Evolutionary conservation across 2,329 filamentous ascomycete species (phyloP).

Genomic region (Bipolaris sorokiniana): DNA sequence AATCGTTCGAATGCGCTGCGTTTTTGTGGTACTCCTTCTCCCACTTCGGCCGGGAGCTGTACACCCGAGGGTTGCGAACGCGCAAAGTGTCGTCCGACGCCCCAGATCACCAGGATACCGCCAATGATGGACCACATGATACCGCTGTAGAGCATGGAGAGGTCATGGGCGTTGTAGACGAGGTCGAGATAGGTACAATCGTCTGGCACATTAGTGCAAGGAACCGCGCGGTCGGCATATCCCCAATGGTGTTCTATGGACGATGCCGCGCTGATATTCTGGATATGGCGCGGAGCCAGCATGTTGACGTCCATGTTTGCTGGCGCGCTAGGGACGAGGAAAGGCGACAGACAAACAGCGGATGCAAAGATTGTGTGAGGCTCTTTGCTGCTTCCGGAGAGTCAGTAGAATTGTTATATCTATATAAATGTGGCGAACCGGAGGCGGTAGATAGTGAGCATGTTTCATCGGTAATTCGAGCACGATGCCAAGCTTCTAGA

Average conservation of each 20-base stretch:
- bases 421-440: conserved; percentile 18
- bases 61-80: conserved; percentile 37
- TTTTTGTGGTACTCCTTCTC: conserved; percentile 31
- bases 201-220: conserved; percentile 64
- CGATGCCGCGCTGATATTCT: conserved; percentile 52
- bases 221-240: conserved; percentile 60
- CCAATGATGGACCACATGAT: conserved; percentile 64
- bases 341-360: conserved; percentile 14
- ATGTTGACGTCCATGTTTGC: conserved; percentile 29
- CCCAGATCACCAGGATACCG: conserved; percentile 55
- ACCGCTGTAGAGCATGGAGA: conserved; percentile 62
- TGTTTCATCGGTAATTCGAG: conserved; percentile 9
- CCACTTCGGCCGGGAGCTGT: conserved; percentile 27
- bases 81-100: conserved; percentile 42
- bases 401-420: neutral
- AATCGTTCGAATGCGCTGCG: conserved; percentile 34
- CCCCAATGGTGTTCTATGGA: conserved; percentile 61
- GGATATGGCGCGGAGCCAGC: conserved; percentile 48
- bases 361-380: conserved; percentile 15
- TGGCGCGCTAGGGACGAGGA: conserved; percentile 1
- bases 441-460: conserved; percentile 13
- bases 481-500: conserved; percentile 28
- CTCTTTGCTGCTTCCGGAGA: too few relatives aligned
- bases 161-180: conserved; percentile 61
- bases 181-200: conserved; percentile 65